Conservation (phyloP, 306 rosid species). For the Glycine soja region DNA sequence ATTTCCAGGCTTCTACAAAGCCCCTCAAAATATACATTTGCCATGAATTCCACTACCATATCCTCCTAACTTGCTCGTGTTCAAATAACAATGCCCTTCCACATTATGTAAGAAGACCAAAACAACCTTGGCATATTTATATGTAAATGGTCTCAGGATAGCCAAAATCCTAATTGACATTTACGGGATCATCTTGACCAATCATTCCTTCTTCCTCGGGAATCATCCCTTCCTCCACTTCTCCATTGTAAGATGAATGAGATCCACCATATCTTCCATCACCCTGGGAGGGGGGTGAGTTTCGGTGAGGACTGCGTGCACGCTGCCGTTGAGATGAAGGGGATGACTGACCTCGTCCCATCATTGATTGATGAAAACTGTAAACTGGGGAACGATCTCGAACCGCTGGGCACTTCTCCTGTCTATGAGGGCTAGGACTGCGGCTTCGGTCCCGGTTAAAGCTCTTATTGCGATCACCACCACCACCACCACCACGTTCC, state of each 20-base stretch:
- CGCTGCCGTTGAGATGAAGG: constrained; percentile 32
- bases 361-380: constrained; percentile 76
- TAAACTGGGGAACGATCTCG: constrained; percentile 55
- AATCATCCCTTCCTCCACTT: constrained; percentile 88
- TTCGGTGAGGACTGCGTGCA: constrained; percentile 11
- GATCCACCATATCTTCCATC: constrained; percentile 48
- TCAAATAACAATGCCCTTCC: constrained; percentile 44
- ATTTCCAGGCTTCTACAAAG: constrained; percentile 38
- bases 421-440: constrained; percentile 63
- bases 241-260: constrained; percentile 55
- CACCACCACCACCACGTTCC: constrained; percentile 46
- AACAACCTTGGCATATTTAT: constrained; percentile 20
- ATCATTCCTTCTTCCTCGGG: constrained; percentile 80
- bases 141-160: background rate
- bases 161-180: constrained; percentile 34
- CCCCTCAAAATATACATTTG: constrained; percentile 56
- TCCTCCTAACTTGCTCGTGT: constrained; percentile 48
- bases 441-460: constrained; percentile 62
- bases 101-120: constrained; percentile 42
- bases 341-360: constrained; percentile 53
- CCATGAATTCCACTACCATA: constrained; percentile 46
- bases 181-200: constrained; percentile 50
- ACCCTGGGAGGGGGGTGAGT: constrained; percentile 38
- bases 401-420: constrained; percentile 46
- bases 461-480: constrained; percentile 54